Evolutionary conservation across 1,139 yeast genomes (phyloP).

Genomic region (Wickerhamomyces sp.): DNA sequence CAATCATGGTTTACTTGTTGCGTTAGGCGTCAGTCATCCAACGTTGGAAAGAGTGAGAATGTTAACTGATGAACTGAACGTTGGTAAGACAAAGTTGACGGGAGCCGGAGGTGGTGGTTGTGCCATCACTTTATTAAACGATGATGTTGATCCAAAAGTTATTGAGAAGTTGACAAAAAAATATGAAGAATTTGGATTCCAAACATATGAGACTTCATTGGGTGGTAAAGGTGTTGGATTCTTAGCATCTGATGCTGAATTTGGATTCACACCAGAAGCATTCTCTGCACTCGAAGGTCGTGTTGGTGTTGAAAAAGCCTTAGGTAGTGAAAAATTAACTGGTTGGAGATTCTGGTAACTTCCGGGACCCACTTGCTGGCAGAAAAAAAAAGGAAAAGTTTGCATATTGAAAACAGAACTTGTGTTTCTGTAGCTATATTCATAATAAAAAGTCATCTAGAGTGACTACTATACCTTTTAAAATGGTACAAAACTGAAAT

Average conservation of each 20-base stretch:
- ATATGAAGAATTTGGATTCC: constrained; percentile 49
- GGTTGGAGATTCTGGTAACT: constrained; percentile 61
- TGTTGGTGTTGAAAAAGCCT: constrained; percentile 40
- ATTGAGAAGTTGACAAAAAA: constrained; percentile 28
- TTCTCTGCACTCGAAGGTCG: constrained; percentile 37
- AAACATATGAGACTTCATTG: constrained; percentile 73
- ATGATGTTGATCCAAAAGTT: constrained; percentile 36
- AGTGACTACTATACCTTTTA: too few species aligned
- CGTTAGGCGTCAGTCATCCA: constrained; percentile 93
- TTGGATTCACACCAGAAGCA: constrained; percentile 29
- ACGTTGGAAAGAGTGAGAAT: constrained; percentile 67
- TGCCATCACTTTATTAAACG: constrained; percentile 77
- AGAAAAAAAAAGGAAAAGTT: too few species aligned
- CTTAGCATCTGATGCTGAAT: constrained; percentile 16
- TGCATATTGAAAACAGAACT: too few species aligned
- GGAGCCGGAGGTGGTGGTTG: constrained; percentile 99
- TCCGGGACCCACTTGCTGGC: neutral
- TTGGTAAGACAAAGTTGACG: constrained; percentile 90
- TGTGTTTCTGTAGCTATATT: too few species aligned
- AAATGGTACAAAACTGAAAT: too few species aligned
- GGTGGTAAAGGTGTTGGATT: constrained; percentile 89
- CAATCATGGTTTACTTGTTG: constrained; percentile 82
- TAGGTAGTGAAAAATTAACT: constrained; percentile 37
- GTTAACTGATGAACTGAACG: constrained; percentile 49
- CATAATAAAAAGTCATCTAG: too few species aligned